phyloP scores from a whole-genome alignment of 805 yeast species.

The Kazachstania psychrophila region DNA sequence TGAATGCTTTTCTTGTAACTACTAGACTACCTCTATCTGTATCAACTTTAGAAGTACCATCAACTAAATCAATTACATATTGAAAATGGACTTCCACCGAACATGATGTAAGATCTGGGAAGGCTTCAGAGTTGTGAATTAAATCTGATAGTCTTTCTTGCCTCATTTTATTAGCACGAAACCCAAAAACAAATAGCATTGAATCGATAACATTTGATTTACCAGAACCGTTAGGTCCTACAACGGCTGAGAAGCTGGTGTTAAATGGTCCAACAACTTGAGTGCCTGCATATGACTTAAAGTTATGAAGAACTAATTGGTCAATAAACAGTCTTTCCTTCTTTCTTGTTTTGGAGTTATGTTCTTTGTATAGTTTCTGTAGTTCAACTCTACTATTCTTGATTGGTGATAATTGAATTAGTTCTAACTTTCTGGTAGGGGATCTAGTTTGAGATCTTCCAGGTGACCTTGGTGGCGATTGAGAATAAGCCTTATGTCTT shows the following conservation, averaged over 20 bases:
- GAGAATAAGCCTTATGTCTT: slow-evolving; percentile 22
- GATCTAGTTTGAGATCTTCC: slow-evolving; percentile 31
- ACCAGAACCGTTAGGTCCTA: slow-evolving; percentile 98
- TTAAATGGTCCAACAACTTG: slow-evolving; percentile 94
- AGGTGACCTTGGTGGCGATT: slow-evolving; percentile 22
- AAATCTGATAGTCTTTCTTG: slow-evolving; percentile 88
- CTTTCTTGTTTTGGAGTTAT: slow-evolving; percentile 27
- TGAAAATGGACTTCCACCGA: slow-evolving; percentile 86
- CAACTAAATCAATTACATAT: slow-evolving; percentile 56
- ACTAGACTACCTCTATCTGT: slow-evolving; percentile 51
- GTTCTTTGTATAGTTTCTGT: slow-evolving; percentile 24
- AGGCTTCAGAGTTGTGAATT: slow-evolving; percentile 79
- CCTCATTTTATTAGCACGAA: slow-evolving; percentile 92
- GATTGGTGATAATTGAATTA: slow-evolving; percentile 35
- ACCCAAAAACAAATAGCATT: slow-evolving; percentile 91
- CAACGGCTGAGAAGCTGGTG: slow-evolving; percentile 89
- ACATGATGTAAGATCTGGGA: slow-evolving; percentile 60
- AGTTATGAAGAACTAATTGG: slow-evolving; percentile 65
- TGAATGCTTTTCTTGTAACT: slow-evolving; percentile 70
- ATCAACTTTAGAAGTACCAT: slow-evolving; percentile 36
- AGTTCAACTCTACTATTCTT: slow-evolving; percentile 29
- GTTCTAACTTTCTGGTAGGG: slow-evolving; percentile 33
- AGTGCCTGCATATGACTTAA: slow-evolving; percentile 91
- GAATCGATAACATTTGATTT: slow-evolving; percentile 97
- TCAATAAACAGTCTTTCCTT: slow-evolving; percentile 61